A percentile compares a stretch with the other conserved stretches of the same genome.
Conservation (phyloP, 78 protist genomes). For the Planoprotostelium fungivorum region DNA sequence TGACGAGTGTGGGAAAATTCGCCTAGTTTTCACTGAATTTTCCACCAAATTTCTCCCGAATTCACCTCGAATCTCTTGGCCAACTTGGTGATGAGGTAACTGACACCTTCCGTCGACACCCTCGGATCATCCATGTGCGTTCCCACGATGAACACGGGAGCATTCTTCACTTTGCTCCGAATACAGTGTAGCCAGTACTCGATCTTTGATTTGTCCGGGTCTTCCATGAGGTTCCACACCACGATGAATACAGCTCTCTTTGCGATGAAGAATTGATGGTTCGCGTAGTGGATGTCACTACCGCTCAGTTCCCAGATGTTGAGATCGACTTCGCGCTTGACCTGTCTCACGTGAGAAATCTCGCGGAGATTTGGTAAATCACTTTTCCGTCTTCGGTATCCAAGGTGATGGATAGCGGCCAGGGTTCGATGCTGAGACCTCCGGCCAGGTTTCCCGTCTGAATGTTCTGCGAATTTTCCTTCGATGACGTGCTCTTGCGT, state of each 20-base stretch:
- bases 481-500: not conserved
- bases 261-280: slow-evolving; percentile 49
- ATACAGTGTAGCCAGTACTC: slow-evolving; percentile 64
- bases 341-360: not conserved
- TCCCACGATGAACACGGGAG: slow-evolving; percentile 46
- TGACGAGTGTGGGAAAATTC: not conserved
- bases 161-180: slow-evolving; percentile 35
- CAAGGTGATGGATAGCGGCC: not conserved
- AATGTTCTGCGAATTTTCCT: too few relatives aligned
- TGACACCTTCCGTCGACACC: not conserved
- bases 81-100: slow-evolving; percentile 7
- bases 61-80: not conserved
- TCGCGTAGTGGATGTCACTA: slow-evolving; percentile 37
- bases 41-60: not conserved
- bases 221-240: slow-evolving; percentile 45
- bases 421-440: not conserved
- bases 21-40: not conserved
- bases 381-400: not conserved
- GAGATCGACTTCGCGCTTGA: not conserved
- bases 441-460: not conserved
- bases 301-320: slow-evolving; percentile 53
- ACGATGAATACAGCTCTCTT: slow-evolving; percentile 41
- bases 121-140: slow-evolving; percentile 56
- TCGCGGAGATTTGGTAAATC: not conserved
- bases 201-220: slow-evolving; percentile 18